phyloP scores from a whole-genome alignment of 179 eudicot genomes.

The Pouteria campechiana region DNA sequence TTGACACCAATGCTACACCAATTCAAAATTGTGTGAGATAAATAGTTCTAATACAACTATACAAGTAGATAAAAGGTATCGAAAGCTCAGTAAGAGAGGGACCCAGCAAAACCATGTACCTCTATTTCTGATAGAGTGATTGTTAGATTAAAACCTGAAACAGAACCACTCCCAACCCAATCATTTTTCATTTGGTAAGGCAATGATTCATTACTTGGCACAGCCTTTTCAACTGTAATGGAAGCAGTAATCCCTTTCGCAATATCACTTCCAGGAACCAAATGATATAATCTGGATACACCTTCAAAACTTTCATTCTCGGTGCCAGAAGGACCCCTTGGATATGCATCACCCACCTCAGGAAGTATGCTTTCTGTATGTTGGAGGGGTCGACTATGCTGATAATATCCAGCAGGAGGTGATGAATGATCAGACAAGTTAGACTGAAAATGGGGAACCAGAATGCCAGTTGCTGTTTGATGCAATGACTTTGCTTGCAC shows the following conservation, averaged over 20 bases:
- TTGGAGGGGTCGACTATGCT: constrained; percentile 13
- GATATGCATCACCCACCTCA: constrained; percentile 23
- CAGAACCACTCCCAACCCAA: constrained; percentile 80
- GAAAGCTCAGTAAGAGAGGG: background rate
- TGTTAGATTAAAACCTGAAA: constrained; percentile 66
- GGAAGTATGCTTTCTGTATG: constrained; percentile 16
- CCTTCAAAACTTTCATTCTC: constrained; percentile 16
- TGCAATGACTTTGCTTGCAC: constrained; percentile 17
- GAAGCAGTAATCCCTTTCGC: constrained; percentile 41
- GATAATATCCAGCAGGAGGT: constrained; percentile 12
- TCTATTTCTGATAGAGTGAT: constrained; percentile 68
- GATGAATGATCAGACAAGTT: constrained; percentile 18
- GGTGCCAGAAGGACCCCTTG: constrained; percentile 25
- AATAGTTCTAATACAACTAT: too few relatives aligned
- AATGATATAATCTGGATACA: constrained; percentile 14
- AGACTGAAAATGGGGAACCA: constrained; percentile 40
- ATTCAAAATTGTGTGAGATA: too few relatives aligned
- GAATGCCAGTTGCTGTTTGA: constrained; percentile 20
- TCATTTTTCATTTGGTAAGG: constrained; percentile 21
- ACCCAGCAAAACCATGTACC: constrained; percentile 21
- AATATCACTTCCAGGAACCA: constrained; percentile 33
- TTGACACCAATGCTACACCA: too few relatives aligned
- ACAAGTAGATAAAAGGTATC: too few relatives aligned
- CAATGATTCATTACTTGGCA: constrained; percentile 14
- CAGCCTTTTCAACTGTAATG: constrained; percentile 49